phyloP scores from a whole-genome alignment of 2,329 filamentous ascomycete genomes.

The Shiraia bambusicola region DNA sequence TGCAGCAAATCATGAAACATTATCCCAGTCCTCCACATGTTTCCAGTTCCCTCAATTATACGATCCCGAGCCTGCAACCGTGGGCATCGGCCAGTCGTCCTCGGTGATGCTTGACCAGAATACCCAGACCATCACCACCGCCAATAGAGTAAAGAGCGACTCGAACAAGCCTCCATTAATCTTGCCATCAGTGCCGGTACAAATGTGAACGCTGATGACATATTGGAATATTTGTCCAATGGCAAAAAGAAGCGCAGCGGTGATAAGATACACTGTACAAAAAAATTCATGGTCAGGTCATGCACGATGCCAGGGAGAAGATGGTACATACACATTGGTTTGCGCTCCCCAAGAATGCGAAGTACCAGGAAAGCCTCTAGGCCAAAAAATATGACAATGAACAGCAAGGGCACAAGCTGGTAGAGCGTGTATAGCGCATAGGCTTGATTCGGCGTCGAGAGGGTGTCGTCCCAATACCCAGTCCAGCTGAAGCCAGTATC shows the following conservation, averaged over 20 bases:
- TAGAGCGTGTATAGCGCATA: slow-evolving; percentile 94
- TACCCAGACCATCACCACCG: slow-evolving; percentile 82
- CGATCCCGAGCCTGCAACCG: slow-evolving; percentile 41
- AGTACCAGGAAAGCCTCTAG: slow-evolving; percentile 84
- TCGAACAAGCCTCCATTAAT: slow-evolving; percentile 94
- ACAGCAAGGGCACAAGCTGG: slow-evolving; percentile 83
- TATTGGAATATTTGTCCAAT: slow-evolving; percentile 96
- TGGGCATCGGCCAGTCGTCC: slow-evolving; percentile 84
- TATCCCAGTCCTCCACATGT: slow-evolving; percentile 26
- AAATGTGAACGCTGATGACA: slow-evolving; percentile 87
- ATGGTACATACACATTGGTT: slow-evolving; percentile 76
- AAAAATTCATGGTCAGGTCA: slow-evolving; percentile 18
- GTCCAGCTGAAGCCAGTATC: slow-evolving; percentile 91
- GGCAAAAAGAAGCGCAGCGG: slow-evolving; percentile 78
- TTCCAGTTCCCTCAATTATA: slow-evolving; percentile 36
- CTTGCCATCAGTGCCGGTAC: slow-evolving; percentile 75
- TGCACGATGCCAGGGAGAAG: neutral
- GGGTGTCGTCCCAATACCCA: slow-evolving; percentile 64
- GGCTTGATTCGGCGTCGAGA: slow-evolving; percentile 60
- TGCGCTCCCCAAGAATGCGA: slow-evolving; percentile 79
- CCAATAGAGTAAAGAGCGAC: slow-evolving; percentile 84
- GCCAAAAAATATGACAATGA: slow-evolving; percentile 82
- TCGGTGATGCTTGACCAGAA: slow-evolving; percentile 99
- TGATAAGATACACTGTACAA: slow-evolving; percentile 67
- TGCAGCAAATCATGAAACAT: slow-evolving; percentile 44